phyloP scores from a whole-genome alignment of 495 filamentous ascomycete genomes.

The Staphylotrichum tortipilum region DNA sequence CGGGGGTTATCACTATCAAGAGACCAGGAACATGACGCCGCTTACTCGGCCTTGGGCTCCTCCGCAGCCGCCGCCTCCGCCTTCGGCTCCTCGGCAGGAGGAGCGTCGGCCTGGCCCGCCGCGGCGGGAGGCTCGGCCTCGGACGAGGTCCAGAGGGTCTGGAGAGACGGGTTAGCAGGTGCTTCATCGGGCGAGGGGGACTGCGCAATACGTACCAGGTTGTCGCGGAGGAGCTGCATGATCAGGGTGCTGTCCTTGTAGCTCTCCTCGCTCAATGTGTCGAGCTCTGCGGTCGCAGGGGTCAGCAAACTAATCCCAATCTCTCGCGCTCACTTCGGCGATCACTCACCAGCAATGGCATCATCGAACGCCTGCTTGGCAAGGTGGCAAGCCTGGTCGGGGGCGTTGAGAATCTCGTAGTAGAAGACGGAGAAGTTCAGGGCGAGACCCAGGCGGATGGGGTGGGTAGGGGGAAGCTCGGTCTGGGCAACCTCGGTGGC shows the following conservation, averaged over 20 bases:
- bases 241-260: conserved; percentile 99
- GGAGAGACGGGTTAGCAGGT: conserved; percentile 7
- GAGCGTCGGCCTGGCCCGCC: conserved; percentile 52
- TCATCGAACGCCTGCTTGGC: conserved; percentile 99
- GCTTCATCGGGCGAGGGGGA: neutral
- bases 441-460: conserved; percentile 95
- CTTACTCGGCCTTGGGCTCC: conserved; percentile 47
- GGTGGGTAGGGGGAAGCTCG: conserved; percentile 95
- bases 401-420: conserved; percentile 99
- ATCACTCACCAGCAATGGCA: conserved; percentile 83
- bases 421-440: conserved; percentile 99
- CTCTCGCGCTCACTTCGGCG: neutral
- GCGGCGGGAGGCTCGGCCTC: conserved; percentile 77
- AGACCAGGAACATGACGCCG: conserved; percentile 25
- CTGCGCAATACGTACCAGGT: conserved; percentile 61
- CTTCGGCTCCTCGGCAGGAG: conserved; percentile 43
- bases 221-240: conserved; percentile 98
- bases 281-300: conserved; percentile 60
- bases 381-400: conserved; percentile 96
- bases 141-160: conserved; percentile 99
- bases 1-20: conserved; percentile 29
- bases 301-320: conserved; percentile 16
- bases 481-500: conserved; percentile 97
- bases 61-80: conserved; percentile 37
- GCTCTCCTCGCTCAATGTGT: conserved; percentile 98